Evolutionary conservation across 768 basidiomycete genomes (phyloP).

Genomic region (Auricularia auricula-judae): DNA sequence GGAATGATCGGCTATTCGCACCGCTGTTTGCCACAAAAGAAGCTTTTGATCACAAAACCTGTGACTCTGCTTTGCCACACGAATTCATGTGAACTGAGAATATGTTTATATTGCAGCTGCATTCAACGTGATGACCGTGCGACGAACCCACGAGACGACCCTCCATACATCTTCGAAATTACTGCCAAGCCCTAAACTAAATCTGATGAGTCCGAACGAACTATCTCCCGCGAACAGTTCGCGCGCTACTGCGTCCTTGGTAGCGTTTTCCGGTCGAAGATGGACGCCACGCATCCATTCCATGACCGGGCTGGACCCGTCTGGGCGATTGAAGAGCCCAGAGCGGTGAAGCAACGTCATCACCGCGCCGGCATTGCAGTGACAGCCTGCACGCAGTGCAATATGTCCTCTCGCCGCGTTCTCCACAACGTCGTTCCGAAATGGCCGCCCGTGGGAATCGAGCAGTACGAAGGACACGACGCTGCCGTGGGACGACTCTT

Average conservation of each 20-base stretch:
- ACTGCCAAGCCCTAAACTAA: constrained; percentile 66
- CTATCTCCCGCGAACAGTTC: constrained; percentile 34
- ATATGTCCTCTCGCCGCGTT: background rate
- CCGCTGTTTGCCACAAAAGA: too few species aligned
- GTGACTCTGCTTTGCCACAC: too few species aligned
- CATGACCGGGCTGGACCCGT: constrained; percentile 41
- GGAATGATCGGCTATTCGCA: too few species aligned
- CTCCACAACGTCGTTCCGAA: constrained; percentile 37
- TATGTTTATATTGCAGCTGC: too few species aligned
- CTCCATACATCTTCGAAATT: constrained; percentile 59
- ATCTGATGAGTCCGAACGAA: constrained; percentile 7
- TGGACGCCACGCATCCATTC: constrained; percentile 46
- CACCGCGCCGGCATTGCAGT: constrained; percentile 82
- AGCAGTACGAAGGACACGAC: constrained; percentile 6
- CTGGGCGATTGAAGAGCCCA: constrained; percentile 56
- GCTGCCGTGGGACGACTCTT: constrained; percentile 40
- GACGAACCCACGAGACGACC: constrained; percentile 17
- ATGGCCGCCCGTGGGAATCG: constrained; percentile 51
- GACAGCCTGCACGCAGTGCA: constrained; percentile 61
- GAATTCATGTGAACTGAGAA: too few species aligned
- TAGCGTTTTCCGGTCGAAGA: constrained; percentile 52
- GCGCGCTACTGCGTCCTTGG: constrained; percentile 27
- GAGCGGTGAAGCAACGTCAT: constrained; percentile 41
- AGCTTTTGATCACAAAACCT: too few species aligned
- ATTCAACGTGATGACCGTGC: too few species aligned